These are phyloP conservation scores for Vicia sativa DNA, from an alignment of 306 rosid species.

Conservation along the genomic window DNA sequence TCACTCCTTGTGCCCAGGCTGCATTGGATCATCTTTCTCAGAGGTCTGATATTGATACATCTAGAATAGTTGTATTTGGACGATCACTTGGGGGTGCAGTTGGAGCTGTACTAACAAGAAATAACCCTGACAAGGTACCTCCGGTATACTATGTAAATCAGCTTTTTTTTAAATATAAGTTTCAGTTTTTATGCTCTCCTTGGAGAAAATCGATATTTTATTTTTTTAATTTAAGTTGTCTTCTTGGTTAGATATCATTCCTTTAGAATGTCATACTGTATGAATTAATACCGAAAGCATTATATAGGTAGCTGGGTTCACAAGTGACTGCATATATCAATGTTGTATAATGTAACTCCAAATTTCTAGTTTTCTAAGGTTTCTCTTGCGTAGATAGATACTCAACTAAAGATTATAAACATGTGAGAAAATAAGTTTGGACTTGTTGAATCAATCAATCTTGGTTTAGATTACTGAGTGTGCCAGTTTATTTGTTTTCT, in stretches of 20 bases:
- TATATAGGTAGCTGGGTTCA: conserved; percentile 29
- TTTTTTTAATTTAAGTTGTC: conserved; percentile 22
- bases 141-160: conserved; percentile 6
- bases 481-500: conserved; percentile 12
- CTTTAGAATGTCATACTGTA: conserved; percentile 19
- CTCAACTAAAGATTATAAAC: conserved; percentile 17
- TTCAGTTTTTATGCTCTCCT: conserved; percentile 1
- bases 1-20: conserved; percentile 57
- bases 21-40: conserved; percentile 97
- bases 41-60: conserved; percentile 87
- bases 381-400: conserved; percentile 17
- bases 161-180: background rate
- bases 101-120: conserved; percentile 83
- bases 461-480: conserved; percentile 9
- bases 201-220: conserved; percentile 16
- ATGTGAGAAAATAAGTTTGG: background rate
- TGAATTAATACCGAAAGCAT: background rate
- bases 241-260: background rate
- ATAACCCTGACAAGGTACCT: conserved; percentile 92
- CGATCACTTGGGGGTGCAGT: conserved; percentile 99
- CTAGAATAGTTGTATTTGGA: conserved; percentile 92
- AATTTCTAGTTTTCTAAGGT: background rate
- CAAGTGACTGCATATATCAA: background rate
- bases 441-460: conserved; percentile 11
- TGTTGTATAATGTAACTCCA: conserved; percentile 22